phyloP scores from a whole-genome alignment of 1,139 yeast species.

The Blastobotrys capitulatus region DNA sequence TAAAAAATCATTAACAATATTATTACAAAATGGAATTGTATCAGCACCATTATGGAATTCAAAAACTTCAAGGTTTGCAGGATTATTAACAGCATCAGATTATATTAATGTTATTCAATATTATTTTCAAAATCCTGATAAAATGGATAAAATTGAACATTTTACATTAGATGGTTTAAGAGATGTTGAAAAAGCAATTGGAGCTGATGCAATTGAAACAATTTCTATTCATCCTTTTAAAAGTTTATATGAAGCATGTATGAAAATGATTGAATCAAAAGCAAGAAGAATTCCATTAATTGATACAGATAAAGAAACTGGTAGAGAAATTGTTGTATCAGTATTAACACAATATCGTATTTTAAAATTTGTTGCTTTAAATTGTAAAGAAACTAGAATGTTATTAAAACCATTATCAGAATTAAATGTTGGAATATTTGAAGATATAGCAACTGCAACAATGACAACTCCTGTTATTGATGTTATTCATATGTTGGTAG shows the following conservation, averaged over 20 bases:
- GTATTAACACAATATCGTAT: constrained; percentile 96
- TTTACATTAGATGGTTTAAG: constrained; percentile 74
- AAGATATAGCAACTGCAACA: constrained; percentile 68
- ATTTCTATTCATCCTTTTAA: constrained; percentile 88
- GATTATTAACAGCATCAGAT: constrained; percentile 85
- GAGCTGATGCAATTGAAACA: constrained; percentile 85
- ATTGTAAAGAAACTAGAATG: constrained; percentile 90
- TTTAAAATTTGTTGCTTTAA: constrained; percentile 88
- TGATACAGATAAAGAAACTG: constrained; percentile 89
- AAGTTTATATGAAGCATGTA: constrained; percentile 89
- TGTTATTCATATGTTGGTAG: constrained; percentile 77
- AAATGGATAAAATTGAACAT: constrained; percentile 83
- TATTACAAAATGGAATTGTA: constrained; percentile 89
- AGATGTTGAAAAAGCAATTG: constrained; percentile 82
- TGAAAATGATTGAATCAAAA: constrained; percentile 80
- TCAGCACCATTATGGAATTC: constrained; percentile 98
- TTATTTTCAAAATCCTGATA: constrained; percentile 86
- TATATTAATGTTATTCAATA: constrained; percentile 94
- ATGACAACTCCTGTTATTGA: constrained; percentile 94
- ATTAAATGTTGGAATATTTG: constrained; percentile 56
- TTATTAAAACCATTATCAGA: constrained; percentile 70
- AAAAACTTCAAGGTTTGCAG: constrained; percentile 84
- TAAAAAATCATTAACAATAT: constrained; percentile 82
- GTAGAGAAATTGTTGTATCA: constrained; percentile 88
- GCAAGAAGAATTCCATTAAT: constrained; percentile 93